Percentiles rank a stretch among this genome's conserved stretches.
phyloP scores from a whole-genome alignment of 225 moss, liverwort and hornwort genomes.

The Rhytidiadelphus loreus region DNA sequence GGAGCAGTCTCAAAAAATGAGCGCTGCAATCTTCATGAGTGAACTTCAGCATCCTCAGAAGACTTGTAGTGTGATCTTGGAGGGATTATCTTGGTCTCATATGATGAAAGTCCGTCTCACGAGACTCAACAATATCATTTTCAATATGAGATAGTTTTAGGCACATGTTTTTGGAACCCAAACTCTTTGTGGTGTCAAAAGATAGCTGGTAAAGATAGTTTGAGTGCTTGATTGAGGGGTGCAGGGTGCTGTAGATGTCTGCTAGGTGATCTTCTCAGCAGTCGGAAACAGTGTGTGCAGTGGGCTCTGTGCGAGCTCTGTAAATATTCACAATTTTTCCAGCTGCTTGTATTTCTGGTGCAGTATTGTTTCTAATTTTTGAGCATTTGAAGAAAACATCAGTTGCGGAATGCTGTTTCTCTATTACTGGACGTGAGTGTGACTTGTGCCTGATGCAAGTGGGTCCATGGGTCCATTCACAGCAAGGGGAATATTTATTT shows the following conservation, averaged over 20 bases:
- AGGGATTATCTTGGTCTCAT: background rate
- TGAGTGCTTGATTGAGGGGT: background rate
- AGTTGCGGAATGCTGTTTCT: background rate
- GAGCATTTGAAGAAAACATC: background rate
- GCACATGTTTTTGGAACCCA: background rate
- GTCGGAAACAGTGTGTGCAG: background rate
- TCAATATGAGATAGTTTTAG: background rate
- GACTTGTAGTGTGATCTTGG: background rate
- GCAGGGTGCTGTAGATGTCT: background rate
- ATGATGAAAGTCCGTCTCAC: background rate
- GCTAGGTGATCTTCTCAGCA: background rate
- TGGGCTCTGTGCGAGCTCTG: constrained; percentile 2
- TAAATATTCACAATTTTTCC: constrained; percentile 26
- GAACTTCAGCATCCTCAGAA: background rate
- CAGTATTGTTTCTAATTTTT: background rate
- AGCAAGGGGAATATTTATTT: background rate
- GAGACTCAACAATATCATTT: background rate
- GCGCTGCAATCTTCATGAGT: background rate
- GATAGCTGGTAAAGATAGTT: background rate
- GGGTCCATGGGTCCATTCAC: background rate
- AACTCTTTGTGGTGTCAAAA: background rate
- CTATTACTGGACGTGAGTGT: background rate
- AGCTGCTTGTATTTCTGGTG: constrained; percentile 7
- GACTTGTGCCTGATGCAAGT: background rate
- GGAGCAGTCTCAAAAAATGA: background rate